Percentiles rank a stretch among this genome's conserved stretches.
Evolutionary conservation across 2,329 filamentous ascomycete genomes (phyloP).

Genomic region (Arthroderma sp.): DNA sequence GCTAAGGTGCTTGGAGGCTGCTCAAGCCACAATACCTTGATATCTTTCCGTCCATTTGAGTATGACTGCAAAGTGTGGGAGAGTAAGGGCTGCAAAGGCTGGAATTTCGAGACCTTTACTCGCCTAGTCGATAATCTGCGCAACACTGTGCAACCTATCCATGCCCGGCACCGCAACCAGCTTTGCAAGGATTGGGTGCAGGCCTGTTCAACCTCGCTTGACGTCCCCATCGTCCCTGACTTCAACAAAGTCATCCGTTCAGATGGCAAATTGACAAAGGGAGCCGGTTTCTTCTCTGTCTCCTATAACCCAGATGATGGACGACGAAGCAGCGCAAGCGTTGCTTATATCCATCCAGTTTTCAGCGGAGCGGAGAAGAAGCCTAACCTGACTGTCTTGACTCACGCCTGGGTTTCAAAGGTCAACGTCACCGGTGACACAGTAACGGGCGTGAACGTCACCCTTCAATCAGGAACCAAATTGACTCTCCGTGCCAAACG

Average conservation of each 20-base stretch:
- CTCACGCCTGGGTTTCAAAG: constrained; percentile 76
- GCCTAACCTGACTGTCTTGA: constrained; percentile 74
- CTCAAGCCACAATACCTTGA: constrained; percentile 87
- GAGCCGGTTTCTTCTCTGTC: constrained; percentile 82
- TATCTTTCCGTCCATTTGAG: constrained; percentile 82
- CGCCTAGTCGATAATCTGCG: constrained; percentile 70
- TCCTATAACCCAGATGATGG: constrained; percentile 85
- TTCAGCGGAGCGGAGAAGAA: constrained; percentile 69
- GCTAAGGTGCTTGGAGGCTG: constrained; percentile 88
- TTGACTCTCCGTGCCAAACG: constrained; percentile 37
- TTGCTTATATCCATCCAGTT: constrained; percentile 88
- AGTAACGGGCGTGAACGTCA: constrained; percentile 63
- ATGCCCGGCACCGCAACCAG: constrained; percentile 75
- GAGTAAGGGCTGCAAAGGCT: constrained; percentile 66
- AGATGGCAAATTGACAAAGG: constrained; percentile 59
- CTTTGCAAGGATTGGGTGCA: constrained; percentile 83
- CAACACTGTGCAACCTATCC: constrained; percentile 83
- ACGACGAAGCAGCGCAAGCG: constrained; percentile 69
- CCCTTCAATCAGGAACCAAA: constrained; percentile 46
- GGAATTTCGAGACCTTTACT: constrained; percentile 77
- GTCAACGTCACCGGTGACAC: constrained; percentile 58
- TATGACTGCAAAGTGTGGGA: constrained; percentile 83
- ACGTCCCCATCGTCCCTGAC: constrained; percentile 70
- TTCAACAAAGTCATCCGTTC: constrained; percentile 75
- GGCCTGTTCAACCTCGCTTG: constrained; percentile 63